Conservation (phyloP, 371 early-diverging fungal genomes). For the Mucor velutinosus region DNA sequence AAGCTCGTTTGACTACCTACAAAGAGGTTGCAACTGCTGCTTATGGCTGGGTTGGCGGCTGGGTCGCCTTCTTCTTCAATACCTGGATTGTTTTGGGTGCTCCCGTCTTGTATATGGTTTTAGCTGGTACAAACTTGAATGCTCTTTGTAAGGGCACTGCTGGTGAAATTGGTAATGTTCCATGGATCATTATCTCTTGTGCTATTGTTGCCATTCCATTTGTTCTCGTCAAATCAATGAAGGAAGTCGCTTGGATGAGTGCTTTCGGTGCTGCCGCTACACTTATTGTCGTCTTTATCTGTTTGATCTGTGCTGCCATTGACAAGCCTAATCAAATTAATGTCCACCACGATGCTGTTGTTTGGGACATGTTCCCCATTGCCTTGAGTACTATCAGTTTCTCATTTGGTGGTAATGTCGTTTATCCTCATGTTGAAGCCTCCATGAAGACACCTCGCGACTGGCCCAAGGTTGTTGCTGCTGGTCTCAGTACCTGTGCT, state of each 20-base stretch:
- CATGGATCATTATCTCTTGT: constrained; percentile 73
- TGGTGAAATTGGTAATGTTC: constrained; percentile 34
- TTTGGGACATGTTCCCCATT: constrained; percentile 58
- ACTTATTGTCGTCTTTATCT: constrained; percentile 43
- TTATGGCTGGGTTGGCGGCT: constrained; percentile 43
- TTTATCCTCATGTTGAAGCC: constrained; percentile 85
- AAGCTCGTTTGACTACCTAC: constrained; percentile 46
- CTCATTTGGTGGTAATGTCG: constrained; percentile 81
- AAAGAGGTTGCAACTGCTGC: constrained; percentile 43
- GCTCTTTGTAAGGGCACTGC: constrained; percentile 39
- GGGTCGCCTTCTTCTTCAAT: constrained; percentile 55
- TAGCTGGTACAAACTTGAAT: constrained; percentile 54
- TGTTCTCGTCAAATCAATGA: constrained; percentile 58
- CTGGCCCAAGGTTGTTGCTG: constrained; percentile 72
- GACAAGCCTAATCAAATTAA: constrained; percentile 28
- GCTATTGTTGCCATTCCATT: constrained; percentile 55
- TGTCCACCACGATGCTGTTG: constrained; percentile 45
- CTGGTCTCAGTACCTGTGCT: constrained; percentile 72
- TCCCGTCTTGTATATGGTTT: constrained; percentile 59
- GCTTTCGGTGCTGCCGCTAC: constrained; percentile 64
- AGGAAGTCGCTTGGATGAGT: constrained; percentile 64
- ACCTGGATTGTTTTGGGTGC: constrained; percentile 59
- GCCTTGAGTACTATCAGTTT: constrained; percentile 73
- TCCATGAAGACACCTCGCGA: constrained; percentile 78
- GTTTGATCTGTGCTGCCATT: constrained; percentile 46